Evolutionary conservation across 2,329 filamentous ascomycete species (phyloP), one percentile per base, ranked within the genome.

Genomic region (Talaromyces marneffei): DNA sequence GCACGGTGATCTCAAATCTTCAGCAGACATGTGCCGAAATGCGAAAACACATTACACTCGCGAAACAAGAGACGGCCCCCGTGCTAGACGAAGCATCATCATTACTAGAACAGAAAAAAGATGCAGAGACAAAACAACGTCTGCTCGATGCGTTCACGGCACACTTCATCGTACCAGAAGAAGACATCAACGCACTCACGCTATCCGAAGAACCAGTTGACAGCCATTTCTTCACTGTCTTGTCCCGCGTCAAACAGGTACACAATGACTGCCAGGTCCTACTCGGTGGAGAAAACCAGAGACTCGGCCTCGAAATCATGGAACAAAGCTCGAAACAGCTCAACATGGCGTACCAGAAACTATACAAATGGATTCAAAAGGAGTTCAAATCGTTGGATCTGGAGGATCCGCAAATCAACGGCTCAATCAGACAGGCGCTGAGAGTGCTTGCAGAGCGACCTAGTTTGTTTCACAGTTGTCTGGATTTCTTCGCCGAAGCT

Each of bases 321-420:
- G 93, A 97, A 65, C 86, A 93, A 72, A 93, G 88, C 60, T 92
- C 92, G 0, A 91, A 91, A 62, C 86, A 91, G 64, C 82, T 99
- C 55, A 94, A 96, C 69, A 83, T 87, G 16, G 93, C 91, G 4
- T 99, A 94, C 68, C 93, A 99, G 72, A 99, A 97, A 72, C 83
- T 99, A 2, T 97, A 96, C 75, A 87, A 91, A 68, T 99, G 93
- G 93, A 87, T 96, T 20, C 92, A 97, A 72, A 87, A 89, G 62
- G 92, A 97, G 69, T 95, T 99, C 77, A 96, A 92, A 73, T 88
- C 87, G 0, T 78, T 97, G 56, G 95, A 97, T 72, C 83, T 97
- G 8, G 94, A 99, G 70, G 96, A 95, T 66, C 92, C 92, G 0
- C 92, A 96, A 69, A 92, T 97, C 72, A 92, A 89, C 71, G 84